Percentiles rank a stretch among this genome's conserved stretches.
Evolutionary conservation across 1,284 basidiomycete species (phyloP).

Genomic region (Marasmius tenuissimus): DNA sequence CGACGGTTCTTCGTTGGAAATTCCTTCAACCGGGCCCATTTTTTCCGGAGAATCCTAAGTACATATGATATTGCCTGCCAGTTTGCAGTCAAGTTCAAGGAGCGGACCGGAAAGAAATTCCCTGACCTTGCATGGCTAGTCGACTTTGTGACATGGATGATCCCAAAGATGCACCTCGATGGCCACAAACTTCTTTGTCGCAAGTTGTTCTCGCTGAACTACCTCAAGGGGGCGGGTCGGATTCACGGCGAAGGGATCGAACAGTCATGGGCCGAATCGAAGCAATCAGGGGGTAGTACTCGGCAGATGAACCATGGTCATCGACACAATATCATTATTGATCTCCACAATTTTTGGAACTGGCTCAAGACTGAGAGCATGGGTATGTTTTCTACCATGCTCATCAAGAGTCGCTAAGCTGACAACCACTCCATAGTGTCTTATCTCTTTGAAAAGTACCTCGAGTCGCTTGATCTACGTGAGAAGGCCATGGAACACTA

Average conservation of each 20-base stretch:
- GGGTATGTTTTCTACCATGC: conserved; percentile 13
- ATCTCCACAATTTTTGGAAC: conserved; percentile 21
- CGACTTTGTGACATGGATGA: conserved; percentile 7
- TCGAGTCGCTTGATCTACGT: not conserved
- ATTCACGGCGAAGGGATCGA: conserved; percentile 22
- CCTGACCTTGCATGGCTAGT: conserved; percentile 4
- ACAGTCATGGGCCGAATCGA: conserved; percentile 19
- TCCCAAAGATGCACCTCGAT: conserved; percentile 24
- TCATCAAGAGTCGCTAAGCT: not conserved
- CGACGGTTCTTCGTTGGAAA: not conserved
- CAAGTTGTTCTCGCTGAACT: conserved; percentile 22
- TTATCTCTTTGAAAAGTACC: not conserved
- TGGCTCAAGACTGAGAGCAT: conserved; percentile 14
- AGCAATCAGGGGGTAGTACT: conserved; percentile 22
- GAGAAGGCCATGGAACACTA: not conserved
- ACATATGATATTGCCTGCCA: not conserved
- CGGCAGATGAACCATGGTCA: conserved; percentile 25
- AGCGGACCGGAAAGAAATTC: not conserved
- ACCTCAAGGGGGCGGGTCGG: conserved; percentile 17
- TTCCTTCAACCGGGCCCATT: not conserved
- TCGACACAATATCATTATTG: conserved; percentile 23
- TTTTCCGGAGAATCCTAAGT: not conserved
- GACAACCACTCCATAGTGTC: not conserved
- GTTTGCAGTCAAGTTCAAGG: not conserved
- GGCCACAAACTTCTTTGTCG: conserved; percentile 24